Conservation (phyloP, 352 stramenopile genomes). For the Globisporangium heterothallicum region DNA sequence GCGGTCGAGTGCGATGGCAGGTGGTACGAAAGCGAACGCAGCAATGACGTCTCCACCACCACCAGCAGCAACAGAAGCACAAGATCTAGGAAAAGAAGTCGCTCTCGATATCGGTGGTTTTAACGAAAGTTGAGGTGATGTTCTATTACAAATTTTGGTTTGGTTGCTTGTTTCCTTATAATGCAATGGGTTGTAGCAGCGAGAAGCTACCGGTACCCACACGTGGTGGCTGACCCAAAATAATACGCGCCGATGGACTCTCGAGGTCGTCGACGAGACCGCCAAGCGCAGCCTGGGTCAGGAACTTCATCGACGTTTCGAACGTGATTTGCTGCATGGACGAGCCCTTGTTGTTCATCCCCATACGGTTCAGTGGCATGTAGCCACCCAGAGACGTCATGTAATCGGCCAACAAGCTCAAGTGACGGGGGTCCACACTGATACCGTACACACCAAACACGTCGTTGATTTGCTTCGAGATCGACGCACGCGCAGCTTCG, state of each 20-base stretch:
- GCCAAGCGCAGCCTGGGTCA: slow-evolving; percentile 94
- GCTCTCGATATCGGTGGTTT: background rate
- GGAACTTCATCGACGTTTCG: slow-evolving; percentile 98
- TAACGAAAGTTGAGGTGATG: no score
- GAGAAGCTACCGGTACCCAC: slow-evolving; percentile 96
- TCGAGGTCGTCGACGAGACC: slow-evolving; percentile 88
- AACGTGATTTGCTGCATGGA: slow-evolving; percentile 99
- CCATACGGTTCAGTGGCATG: slow-evolving; percentile 97
- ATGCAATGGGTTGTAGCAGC: slow-evolving; percentile 84
- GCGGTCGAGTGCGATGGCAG: background rate
- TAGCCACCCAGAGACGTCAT: slow-evolving; percentile 98
- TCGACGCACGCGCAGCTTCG: slow-evolving; percentile 95
- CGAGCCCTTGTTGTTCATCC: slow-evolving; percentile 95
- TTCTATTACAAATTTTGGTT: slow-evolving; percentile 1
- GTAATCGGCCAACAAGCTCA: slow-evolving; percentile 99
- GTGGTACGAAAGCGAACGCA: background rate
- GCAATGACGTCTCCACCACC: background rate
- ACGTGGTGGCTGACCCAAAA: slow-evolving; percentile 91
- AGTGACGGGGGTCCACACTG: slow-evolving; percentile 95
- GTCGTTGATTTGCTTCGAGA: slow-evolving; percentile 98
- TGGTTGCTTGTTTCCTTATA: slow-evolving; percentile 30
- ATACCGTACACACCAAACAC: slow-evolving; percentile 99
- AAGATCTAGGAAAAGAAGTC: background rate
- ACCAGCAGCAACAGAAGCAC: background rate
- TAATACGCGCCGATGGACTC: slow-evolving; percentile 93